phyloP scores from a whole-genome alignment of 2,329 filamentous ascomycete species.

The Blastomyces gilchristii region DNA sequence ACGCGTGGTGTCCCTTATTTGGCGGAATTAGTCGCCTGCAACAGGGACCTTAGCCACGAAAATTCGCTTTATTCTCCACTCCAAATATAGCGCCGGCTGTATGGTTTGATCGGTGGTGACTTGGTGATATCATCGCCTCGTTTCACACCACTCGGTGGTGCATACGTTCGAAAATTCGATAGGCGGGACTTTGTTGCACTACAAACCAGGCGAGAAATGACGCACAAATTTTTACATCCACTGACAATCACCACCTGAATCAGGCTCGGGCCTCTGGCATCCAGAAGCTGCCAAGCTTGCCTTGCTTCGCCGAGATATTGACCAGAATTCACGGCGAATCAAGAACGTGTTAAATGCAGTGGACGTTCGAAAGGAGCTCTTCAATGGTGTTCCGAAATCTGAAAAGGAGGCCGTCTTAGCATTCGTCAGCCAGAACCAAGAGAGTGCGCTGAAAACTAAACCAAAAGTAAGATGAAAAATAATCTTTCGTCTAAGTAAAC shows the following conservation, averaged over 20 bases:
- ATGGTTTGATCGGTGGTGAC: neutral
- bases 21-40: neutral
- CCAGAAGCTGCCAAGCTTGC: constrained; percentile 58
- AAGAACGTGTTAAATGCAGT: constrained; percentile 55
- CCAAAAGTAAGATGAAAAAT: constrained; percentile 60
- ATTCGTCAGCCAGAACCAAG: constrained; percentile 60
- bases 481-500: neutral
- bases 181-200: neutral
- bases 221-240: neutral
- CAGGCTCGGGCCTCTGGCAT: constrained; percentile 71
- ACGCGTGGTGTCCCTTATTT: neutral
- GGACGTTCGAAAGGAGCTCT: constrained; percentile 53
- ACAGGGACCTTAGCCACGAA: too few species aligned
- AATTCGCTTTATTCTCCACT: neutral
- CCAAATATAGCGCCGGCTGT: neutral
- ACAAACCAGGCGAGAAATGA: neutral
- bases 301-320: constrained; percentile 62
- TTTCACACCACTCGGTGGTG: neutral
- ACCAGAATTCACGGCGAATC: constrained; percentile 59
- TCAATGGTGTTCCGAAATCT: constrained; percentile 46
- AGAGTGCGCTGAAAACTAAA: constrained; percentile 70
- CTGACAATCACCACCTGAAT: constrained; percentile 11
- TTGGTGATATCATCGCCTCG: neutral
- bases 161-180: neutral
- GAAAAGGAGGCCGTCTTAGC: constrained; percentile 55